These are phyloP conservation scores for Pelargonium myrrhifolium DNA, from an alignment of 441 rosid genomes.

Conservation along the genomic window DNA sequence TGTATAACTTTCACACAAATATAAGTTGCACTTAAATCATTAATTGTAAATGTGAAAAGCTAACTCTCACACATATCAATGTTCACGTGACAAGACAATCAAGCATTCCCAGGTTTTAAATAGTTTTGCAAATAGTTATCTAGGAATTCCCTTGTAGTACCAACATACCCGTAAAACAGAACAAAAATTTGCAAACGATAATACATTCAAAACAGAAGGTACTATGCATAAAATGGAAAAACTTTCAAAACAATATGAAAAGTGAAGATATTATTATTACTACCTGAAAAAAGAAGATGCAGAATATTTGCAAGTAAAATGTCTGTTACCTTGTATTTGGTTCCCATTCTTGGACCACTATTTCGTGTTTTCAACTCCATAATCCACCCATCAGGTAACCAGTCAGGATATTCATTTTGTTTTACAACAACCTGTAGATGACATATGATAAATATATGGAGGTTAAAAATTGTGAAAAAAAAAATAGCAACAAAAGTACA, in stretches of 20 bases:
- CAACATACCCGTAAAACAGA: slow-evolving; percentile 3
- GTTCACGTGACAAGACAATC: slow-evolving; percentile 1
- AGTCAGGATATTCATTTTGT: slow-evolving; percentile 25
- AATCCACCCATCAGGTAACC: slow-evolving; percentile 42
- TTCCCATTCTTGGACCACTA: slow-evolving; percentile 22
- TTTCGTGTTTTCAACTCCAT: slow-evolving; percentile 24
- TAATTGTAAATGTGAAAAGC: background rate
- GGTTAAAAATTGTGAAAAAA: slow-evolving; percentile 11
- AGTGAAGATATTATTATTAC: background rate
- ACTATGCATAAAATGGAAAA: background rate
- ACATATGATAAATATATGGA: slow-evolving; percentile 9
- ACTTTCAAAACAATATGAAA: background rate
- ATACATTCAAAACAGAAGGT: background rate
- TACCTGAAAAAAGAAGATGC: background rate
- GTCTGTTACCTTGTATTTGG: slow-evolving; percentile 32
- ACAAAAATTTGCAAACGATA: slow-evolving; percentile 8
- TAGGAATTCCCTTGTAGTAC: background rate
- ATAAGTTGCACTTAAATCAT: background rate
- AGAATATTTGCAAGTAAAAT: background rate
- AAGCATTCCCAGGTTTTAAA: background rate
- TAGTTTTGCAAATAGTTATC: slow-evolving; percentile 6
- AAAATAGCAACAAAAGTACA: slow-evolving; percentile 8
- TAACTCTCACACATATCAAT: slow-evolving; percentile 5
- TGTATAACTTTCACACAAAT: background rate
- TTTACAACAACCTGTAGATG: slow-evolving; percentile 21